Conservation (phyloP, 1,139 yeast species). For the Entelexis paramagnoliae region DNA sequence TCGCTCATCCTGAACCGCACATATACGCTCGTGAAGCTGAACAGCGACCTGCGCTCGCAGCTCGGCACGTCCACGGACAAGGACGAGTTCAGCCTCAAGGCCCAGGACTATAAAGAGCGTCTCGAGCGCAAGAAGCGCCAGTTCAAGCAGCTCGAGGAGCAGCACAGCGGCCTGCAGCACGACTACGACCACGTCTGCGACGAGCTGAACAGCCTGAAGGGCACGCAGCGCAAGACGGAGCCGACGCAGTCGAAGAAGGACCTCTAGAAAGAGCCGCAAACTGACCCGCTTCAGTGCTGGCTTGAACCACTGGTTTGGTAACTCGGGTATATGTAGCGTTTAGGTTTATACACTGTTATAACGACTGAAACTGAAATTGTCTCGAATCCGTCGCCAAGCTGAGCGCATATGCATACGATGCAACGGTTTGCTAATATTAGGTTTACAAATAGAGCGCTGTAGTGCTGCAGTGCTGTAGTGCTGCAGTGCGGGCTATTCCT, state of each 20-base stretch:
- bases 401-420: too few relatives aligned
- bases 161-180: conserved; percentile 53
- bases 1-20: conserved; percentile 80
- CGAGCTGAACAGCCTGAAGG: conserved; percentile 29
- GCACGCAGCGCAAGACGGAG: conserved; percentile 8
- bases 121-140: conserved; percentile 54
- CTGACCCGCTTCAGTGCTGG: too few relatives aligned
- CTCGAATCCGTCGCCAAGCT: too few relatives aligned
- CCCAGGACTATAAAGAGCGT: conserved; percentile 43
- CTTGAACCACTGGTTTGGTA: too few relatives aligned
- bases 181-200: conserved; percentile 50
- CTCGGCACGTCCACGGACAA: conserved; percentile 31
- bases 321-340: background rate
- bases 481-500: too few relatives aligned
- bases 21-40: conserved; percentile 68
- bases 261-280: background rate
- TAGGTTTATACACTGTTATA: too few relatives aligned
- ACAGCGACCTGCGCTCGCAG: conserved; percentile 45
- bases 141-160: conserved; percentile 56
- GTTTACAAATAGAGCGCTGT: too few relatives aligned
- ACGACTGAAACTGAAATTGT: too few relatives aligned
- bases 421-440: too few relatives aligned
- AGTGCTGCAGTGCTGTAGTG: too few relatives aligned
- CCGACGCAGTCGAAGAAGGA: conserved; percentile 2
- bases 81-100: conserved; percentile 32